These are phyloP conservation scores for Colletotrichum sp. DNA, from an alignment of 2,329 filamentous ascomycete genomes.

Conservation along the genomic window DNA sequence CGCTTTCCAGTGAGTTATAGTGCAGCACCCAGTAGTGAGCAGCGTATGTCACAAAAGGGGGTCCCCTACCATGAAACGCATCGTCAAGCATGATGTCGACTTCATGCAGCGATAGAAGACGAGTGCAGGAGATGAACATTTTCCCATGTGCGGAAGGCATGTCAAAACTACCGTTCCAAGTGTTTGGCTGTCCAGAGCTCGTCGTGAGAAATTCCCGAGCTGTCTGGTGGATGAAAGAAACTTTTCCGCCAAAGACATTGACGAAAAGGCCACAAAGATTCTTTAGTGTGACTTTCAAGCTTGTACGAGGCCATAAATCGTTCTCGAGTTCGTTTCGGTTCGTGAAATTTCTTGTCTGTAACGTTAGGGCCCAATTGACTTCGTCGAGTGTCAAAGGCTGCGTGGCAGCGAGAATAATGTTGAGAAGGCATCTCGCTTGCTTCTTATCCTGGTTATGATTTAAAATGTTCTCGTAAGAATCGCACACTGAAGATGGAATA, in stretches of 20 bases:
- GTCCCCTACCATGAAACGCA: no score
- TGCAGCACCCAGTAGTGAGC: not conserved
- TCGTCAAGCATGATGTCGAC: not conserved
- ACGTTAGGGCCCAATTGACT: not conserved
- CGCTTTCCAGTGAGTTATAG: not conserved
- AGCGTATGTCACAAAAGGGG: not conserved
- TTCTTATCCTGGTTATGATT: not conserved
- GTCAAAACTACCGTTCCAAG: not conserved
- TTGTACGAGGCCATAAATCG: fast-evolving
- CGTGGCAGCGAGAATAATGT: not conserved
- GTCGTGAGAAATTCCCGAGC: not conserved
- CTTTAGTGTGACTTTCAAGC: fast-evolving
- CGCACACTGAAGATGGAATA: not conserved
- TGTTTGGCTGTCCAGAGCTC: fast-evolving
- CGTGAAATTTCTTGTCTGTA: not conserved
- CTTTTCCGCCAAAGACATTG: not conserved
- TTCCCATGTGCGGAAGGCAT: not conserved
- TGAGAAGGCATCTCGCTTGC: not conserved
- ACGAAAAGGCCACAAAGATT: not conserved
- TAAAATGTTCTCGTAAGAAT: not conserved
- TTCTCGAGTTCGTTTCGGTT: fast-evolving
- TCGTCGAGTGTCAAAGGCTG: not conserved
- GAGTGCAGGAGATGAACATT: not conserved
- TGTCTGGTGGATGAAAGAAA: not conserved
- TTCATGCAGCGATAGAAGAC: not conserved